A percentile compares a stretch with the other conserved stretches of the same genome.
phyloP scores from a whole-genome alignment of 192 early-diverging fungal species.

The Rhizophagus prolifer region DNA sequence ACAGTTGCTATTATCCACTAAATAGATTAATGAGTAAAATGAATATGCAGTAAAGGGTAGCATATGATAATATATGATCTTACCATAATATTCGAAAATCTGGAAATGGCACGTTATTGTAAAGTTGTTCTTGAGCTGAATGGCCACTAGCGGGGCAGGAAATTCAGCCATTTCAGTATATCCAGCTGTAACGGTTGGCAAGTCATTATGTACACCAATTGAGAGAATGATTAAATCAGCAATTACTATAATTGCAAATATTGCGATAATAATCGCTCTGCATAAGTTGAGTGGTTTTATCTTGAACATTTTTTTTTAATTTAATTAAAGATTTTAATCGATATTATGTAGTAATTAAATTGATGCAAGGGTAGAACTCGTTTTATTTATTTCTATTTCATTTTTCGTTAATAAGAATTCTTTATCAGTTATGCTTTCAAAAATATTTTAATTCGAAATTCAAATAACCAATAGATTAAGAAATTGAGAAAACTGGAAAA shows the following conservation, averaged over 20 bases:
- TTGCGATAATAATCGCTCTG: neutral
- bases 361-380: too few relatives aligned
- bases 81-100: neutral
- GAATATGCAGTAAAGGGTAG: neutral
- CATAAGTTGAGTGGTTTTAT: too few relatives aligned
- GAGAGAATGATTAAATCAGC: neutral
- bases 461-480: too few relatives aligned
- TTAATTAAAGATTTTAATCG: too few relatives aligned
- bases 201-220: neutral
- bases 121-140: neutral
- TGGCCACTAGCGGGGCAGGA: neutral
- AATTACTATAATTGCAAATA: neutral
- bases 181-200: neutral
- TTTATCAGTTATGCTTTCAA: too few relatives aligned
- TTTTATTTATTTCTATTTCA: too few relatives aligned
- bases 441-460: too few relatives aligned
- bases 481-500: too few relatives aligned
- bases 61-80: neutral
- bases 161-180: neutral
- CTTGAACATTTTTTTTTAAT: too few relatives aligned
- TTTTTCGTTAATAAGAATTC: too few relatives aligned
- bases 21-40: neutral
- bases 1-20: neutral
- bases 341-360: too few relatives aligned
- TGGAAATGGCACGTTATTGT: neutral